Percentiles rank a stretch among this genome's conserved stretches.
Evolutionary conservation across 1,284 basidiomycete genomes (phyloP).

Genomic region (Puccinia triticina): DNA sequence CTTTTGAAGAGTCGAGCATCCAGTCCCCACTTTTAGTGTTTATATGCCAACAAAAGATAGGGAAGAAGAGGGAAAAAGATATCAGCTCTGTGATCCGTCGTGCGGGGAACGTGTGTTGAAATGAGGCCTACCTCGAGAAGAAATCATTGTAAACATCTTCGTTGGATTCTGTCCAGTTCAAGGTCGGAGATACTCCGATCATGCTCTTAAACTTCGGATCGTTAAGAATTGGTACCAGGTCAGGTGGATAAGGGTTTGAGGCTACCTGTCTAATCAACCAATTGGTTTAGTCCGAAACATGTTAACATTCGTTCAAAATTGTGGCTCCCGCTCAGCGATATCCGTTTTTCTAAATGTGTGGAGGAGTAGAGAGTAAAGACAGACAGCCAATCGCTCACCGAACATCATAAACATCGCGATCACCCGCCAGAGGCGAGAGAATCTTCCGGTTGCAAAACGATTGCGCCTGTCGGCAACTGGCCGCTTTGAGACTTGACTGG

Average conservation of each 20-base stretch:
- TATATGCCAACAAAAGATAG: neutral
- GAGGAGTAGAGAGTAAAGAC: neutral
- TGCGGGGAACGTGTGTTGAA: too few relatives aligned
- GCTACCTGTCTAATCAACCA: conserved; percentile 6
- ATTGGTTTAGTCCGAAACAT: neutral
- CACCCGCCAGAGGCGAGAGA: conserved; percentile 18
- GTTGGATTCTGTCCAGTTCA: conserved; percentile 42
- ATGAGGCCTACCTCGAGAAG: conserved; percentile 11
- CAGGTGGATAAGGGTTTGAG: neutral
- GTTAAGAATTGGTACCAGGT: conserved; percentile 30
- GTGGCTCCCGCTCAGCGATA: neutral
- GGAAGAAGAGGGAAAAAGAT: neutral
- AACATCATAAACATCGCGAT: conserved; percentile 35
- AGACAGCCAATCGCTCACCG: neutral
- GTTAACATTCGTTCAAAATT: neutral
- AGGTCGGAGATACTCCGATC: conserved; percentile 23
- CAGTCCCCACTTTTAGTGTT: conserved; percentile 38
- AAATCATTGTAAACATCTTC: conserved; percentile 35
- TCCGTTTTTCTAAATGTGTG: neutral
- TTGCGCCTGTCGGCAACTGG: conserved; percentile 28
- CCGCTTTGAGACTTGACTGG: neutral
- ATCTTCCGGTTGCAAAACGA: conserved; percentile 35
- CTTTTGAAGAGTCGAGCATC: conserved; percentile 40
- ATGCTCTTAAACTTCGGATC: conserved; percentile 17
- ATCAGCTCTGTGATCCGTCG: neutral